Evolutionary conservation across 164 flowering plant genomes (phyloP), one percentile per base, ranked within the genome.

Genomic region (Dillenia turbinata): DNA sequence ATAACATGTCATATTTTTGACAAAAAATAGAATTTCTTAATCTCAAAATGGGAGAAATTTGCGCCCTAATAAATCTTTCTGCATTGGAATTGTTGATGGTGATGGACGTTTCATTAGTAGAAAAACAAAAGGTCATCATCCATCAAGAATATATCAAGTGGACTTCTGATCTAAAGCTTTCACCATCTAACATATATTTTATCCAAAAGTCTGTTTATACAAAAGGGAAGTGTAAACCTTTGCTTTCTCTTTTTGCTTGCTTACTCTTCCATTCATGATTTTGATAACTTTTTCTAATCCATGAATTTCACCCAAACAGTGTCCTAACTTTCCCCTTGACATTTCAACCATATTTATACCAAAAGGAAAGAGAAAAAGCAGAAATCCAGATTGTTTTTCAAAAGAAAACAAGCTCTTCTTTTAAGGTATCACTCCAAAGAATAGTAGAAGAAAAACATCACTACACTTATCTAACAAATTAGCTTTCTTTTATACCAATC

Each of bases 271-370:
- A 61, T 60, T 58, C 60, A 58, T 33, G 40, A 33, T 33, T 33
- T 33, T 33, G 40, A 6, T 5, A 24, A 51, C 52, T 51, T 56
- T 63, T 52, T 64, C 19, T 53, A 16, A 33, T 46, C 48, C 16
- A 17, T 61, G 47, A 33, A 49, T 12, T 52, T 43, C 62, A 47
- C 17, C 40, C 40, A 33, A 56, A 43, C 44, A 65, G 54, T 54
- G 64, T 59, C 7, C 45, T 43, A 53, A 26, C 65, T 71, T 67
- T 62, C 56, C 71, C 57, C 64, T 55, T 65, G 62, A 49, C 63
- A 47, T 54, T 50, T 57, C 55, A 17, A 43, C 56, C 56, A 61
- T 57, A 40, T 43, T n/a, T 26, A 19, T 48, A 43, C 14, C 49
- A 43, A 63, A 54, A n/a, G 66, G 16, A 53, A 12, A 48, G 44